These are phyloP conservation scores for Paraphoma chrysanthemicola DNA, from an alignment of 2,329 filamentous ascomycete species.

Conservation along the genomic window DNA sequence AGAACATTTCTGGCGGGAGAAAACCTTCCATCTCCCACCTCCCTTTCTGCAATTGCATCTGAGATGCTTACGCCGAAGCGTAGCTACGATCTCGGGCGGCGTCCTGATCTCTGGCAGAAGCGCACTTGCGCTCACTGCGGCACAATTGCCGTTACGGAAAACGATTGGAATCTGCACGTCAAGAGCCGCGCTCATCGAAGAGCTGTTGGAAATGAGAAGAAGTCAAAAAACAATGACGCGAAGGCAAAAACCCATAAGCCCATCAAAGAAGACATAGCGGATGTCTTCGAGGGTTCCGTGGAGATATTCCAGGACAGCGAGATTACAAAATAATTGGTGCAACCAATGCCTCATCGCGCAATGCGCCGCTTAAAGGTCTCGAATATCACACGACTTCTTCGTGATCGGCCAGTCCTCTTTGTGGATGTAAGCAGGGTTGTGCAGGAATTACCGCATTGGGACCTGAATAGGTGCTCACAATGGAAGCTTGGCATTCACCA, in stretches of 20 bases:
- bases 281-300: constrained; percentile 31
- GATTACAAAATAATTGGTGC: background rate
- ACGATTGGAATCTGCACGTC: constrained; percentile 65
- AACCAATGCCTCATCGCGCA: no score
- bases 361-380: no score
- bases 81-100: constrained; percentile 53
- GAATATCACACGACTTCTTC: no score
- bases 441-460: background rate
- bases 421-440: background rate
- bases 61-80: constrained; percentile 66
- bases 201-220: constrained; percentile 38
- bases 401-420: background rate
- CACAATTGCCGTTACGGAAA: constrained; percentile 61
- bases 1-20: constrained; percentile 65
- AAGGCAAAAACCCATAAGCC: background rate
- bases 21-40: constrained; percentile 59
- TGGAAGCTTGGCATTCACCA: background rate
- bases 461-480: background rate
- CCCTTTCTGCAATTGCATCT: constrained; percentile 63
- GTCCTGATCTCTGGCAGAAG: constrained; percentile 56
- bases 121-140: constrained; percentile 75
- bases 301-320: constrained; percentile 12
- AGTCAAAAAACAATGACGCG: constrained; percentile 22
- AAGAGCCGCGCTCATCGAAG: constrained; percentile 61
- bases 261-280: constrained; percentile 22